phyloP scores from a whole-genome alignment of 139 green algal species.

The Chlorella sp. region DNA sequence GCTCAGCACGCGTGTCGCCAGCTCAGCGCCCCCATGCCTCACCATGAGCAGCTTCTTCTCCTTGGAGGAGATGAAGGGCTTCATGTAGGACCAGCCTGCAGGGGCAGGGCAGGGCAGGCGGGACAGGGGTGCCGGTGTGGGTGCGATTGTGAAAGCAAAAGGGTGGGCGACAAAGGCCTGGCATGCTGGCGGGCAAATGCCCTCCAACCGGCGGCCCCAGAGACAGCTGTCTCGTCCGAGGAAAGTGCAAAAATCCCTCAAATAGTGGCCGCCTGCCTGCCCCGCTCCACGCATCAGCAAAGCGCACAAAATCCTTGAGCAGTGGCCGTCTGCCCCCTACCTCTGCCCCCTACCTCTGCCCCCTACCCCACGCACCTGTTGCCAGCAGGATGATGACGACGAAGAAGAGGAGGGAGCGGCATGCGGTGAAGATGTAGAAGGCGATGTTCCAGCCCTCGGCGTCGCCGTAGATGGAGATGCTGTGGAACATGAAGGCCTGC shows the following conservation, averaged over 20 bases:
- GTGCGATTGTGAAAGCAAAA: neutral
- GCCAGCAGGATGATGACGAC: constrained; percentile 92
- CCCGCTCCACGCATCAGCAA: too few relatives aligned
- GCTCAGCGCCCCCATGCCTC: neutral
- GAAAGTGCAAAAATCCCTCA: too few relatives aligned
- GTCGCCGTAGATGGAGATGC: constrained; percentile 78
- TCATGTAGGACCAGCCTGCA: constrained; percentile 90
- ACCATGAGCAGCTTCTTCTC: constrained; percentile 40
- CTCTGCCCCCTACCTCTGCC: neutral
- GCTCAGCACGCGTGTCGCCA: too few relatives aligned
- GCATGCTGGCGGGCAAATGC: too few relatives aligned
- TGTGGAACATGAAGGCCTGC: constrained; percentile 79
- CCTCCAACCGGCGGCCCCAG: too few relatives aligned
- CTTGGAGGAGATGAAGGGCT: constrained; percentile 83
- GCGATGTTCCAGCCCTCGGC: constrained; percentile 96
- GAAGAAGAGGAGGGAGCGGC: constrained; percentile 94
- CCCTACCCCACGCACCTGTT: constrained; percentile 59
- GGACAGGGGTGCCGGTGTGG: neutral
- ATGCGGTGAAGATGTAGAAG: constrained; percentile 97
- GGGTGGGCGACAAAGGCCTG: too few relatives aligned
- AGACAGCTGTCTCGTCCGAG: too few relatives aligned
- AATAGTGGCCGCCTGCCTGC: too few relatives aligned
- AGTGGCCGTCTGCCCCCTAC: neutral
- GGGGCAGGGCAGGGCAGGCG: neutral
- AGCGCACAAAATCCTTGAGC: too few relatives aligned